These are phyloP conservation scores for Trametes versicolor DNA, from an alignment of 1,284 basidiomycete genomes.

Conservation along the genomic window DNA sequence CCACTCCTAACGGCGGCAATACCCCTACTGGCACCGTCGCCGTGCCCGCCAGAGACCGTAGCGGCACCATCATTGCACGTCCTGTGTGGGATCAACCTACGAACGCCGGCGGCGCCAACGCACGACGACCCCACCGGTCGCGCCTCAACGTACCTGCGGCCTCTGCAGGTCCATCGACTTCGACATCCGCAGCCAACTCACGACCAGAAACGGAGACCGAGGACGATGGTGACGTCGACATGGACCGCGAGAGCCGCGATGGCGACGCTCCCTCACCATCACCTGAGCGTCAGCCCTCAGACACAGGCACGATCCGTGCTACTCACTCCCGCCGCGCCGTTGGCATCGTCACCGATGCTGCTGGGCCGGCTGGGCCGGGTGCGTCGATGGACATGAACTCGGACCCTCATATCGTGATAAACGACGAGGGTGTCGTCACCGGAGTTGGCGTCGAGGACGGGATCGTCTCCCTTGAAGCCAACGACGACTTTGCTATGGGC, in stretches of 20 bases:
- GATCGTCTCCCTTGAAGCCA: slow-evolving; percentile 71
- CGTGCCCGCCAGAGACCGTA: slow-evolving; percentile 69
- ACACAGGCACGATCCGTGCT: slow-evolving; percentile 41
- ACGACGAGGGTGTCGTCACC: slow-evolving; percentile 57
- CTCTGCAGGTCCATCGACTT: slow-evolving; percentile 54
- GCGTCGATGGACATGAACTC: slow-evolving; percentile 56
- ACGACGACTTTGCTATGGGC: slow-evolving; percentile 88
- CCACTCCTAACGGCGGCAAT: slow-evolving; percentile 64
- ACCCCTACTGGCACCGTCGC: slow-evolving; percentile 69
- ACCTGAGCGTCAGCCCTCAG: slow-evolving; percentile 53
- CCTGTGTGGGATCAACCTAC: slow-evolving; percentile 63
- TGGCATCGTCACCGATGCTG: slow-evolving; percentile 69
- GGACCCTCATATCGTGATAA: slow-evolving; percentile 77
- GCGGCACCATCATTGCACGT: slow-evolving; percentile 77
- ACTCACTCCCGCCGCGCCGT: slow-evolving; percentile 58
- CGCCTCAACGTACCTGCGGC: slow-evolving; percentile 40
- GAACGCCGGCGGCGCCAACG: slow-evolving; percentile 22
- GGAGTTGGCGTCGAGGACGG: slow-evolving; percentile 74
- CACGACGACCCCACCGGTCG: slow-evolving; percentile 45
- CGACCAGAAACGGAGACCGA: slow-evolving; percentile 79
- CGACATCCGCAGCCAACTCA: slow-evolving; percentile 65
- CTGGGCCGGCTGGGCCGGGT: slow-evolving; percentile 44
- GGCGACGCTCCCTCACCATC: slow-evolving; percentile 45
- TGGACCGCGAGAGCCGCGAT: slow-evolving; percentile 56
- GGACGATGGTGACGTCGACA: slow-evolving; percentile 70